Percentiles rank a stretch among this genome's conserved stretches.
These are phyloP conservation scores for Tetragonia tetragonoides DNA, from an alignment of 148 eudicot genomes.

Conservation along the genomic window DNA sequence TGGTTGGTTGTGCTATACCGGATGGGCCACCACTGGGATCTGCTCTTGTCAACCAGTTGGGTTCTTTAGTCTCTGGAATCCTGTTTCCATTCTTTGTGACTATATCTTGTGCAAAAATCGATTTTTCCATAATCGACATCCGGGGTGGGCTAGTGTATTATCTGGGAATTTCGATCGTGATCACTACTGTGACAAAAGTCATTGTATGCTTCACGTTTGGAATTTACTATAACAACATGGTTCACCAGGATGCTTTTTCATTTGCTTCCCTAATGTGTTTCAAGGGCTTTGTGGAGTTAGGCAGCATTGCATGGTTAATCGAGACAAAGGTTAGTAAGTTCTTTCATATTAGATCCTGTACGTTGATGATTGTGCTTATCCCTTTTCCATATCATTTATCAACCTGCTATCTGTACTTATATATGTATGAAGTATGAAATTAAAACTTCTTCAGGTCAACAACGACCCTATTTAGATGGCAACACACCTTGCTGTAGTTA, in stretches of 20 bases:
- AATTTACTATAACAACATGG: slow-evolving; percentile 20
- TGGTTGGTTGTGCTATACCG: slow-evolving; percentile 33
- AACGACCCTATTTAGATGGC: too few relatives aligned
- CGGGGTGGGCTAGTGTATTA: not conserved
- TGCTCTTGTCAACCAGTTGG: slow-evolving; percentile 33
- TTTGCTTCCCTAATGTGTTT: slow-evolving; percentile 32
- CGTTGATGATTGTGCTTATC: not conserved
- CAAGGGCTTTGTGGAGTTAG: slow-evolving; percentile 35
- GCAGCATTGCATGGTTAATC: slow-evolving; percentile 19
- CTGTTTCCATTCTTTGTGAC: slow-evolving; percentile 32
- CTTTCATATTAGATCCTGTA: not conserved
- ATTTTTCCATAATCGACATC: not conserved
- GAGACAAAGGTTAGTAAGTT: slow-evolving; percentile 28
- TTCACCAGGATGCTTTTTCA: slow-evolving; percentile 30
- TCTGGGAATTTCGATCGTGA: not conserved
- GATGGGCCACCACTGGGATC: slow-evolving; percentile 47
- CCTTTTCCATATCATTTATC: too few relatives aligned
- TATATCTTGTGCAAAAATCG: slow-evolving; percentile 19
- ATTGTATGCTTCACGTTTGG: slow-evolving; percentile 19
- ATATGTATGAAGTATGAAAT: too few relatives aligned
- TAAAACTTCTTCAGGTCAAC: too few relatives aligned
- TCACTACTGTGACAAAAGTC: slow-evolving; percentile 15
- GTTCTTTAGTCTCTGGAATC: slow-evolving; percentile 24
- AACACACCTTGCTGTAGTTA: too few relatives aligned
- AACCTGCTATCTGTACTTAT: too few relatives aligned